Base-by-base conservation (phyloP, 805 yeast genomes). In the Saturnispora halmiae region DNA sequence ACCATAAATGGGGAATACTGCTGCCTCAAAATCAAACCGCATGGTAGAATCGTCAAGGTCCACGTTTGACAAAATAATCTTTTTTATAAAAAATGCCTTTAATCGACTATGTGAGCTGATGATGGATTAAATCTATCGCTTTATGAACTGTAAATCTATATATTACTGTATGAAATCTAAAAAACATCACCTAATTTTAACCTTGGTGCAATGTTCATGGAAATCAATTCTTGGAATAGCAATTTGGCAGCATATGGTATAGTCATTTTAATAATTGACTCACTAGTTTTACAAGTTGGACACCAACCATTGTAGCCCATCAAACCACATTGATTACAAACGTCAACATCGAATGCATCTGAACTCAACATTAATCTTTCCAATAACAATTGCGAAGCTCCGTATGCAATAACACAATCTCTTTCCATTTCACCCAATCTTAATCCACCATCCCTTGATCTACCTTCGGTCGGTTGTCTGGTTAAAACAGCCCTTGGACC, bases 381-480 rank as follows among this genome's bases (percentile, higher is more conserved):
- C 46, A 92, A 67, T 50, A 92, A 70, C 51, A 92, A 67, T 63
- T 90, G 97, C 4, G 96, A 88, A 1, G 98, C 98, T 56, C 98
- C 98, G 55, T 92, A 92, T 1, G 98, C 98, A 65, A 92, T 94
- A 49, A 92, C 95, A 80, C 98, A 92, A 69, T 92, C 98, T 65
- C 98, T 82, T 63, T 92, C 98, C 98, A 92, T 92, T 67, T 92
- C 98, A 55, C 98, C 98, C 61, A 92, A 73, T 70, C 98, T 81
- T 60, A 92, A 73, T 59, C 98, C 98, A 75, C 98, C 98, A 64
- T 92, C 98, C 64, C 98, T 77, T 2, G 96, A 86, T 64, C 98
- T 77, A 73, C 98, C 98, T 64, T 92, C 98, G 0, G 97, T 90
- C 14, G 97, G 98, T 65, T 92, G 98, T 64, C 98, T 79, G 8